Conservation (phyloP, 2,329 filamentous ascomycete species). For the Trichophyton verrucosum region DNA sequence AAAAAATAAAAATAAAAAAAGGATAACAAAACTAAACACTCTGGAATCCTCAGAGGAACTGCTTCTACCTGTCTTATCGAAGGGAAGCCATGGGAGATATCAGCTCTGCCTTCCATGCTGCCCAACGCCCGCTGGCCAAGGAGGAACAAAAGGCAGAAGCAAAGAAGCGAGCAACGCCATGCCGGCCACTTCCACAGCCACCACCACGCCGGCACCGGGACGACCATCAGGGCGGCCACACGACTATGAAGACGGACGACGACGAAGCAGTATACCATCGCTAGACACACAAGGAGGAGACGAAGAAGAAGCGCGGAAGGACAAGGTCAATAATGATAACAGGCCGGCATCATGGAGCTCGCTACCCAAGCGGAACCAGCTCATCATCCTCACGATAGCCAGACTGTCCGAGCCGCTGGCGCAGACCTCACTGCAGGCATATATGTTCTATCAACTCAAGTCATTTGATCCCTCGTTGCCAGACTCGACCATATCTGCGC, state of each 20-base stretch:
- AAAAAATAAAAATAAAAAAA: too few species aligned
- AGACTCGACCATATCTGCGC: slow-evolving; percentile 56
- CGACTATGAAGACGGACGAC: not conserved
- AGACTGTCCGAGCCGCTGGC: slow-evolving; percentile 72
- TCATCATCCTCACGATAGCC: slow-evolving; percentile 64
- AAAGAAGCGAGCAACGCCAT: too few species aligned
- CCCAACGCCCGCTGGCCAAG: too few species aligned
- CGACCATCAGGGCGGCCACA: not conserved
- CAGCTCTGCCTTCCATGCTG: too few species aligned
- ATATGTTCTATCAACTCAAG: slow-evolving; percentile 80
- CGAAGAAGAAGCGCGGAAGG: slow-evolving; percentile 3
- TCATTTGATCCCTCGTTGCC: slow-evolving; percentile 53
- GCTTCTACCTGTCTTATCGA: too few species aligned
- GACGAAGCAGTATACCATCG: not conserved
- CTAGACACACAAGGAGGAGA: not conserved
- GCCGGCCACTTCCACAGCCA: too few species aligned
- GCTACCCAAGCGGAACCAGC: slow-evolving; percentile 63
- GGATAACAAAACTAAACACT: too few species aligned
- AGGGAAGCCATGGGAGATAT: too few species aligned
- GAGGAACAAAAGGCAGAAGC: too few species aligned
- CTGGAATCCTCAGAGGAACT: too few species aligned
- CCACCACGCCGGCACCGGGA: not conserved
- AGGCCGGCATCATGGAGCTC: slow-evolving; percentile 55
- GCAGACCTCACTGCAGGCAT: slow-evolving; percentile 63
- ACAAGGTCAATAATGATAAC: slow-evolving; percentile 15